phyloP scores from a whole-genome alignment of 192 early-diverging fungal genomes.

The Cladochytrium replicatum region DNA sequence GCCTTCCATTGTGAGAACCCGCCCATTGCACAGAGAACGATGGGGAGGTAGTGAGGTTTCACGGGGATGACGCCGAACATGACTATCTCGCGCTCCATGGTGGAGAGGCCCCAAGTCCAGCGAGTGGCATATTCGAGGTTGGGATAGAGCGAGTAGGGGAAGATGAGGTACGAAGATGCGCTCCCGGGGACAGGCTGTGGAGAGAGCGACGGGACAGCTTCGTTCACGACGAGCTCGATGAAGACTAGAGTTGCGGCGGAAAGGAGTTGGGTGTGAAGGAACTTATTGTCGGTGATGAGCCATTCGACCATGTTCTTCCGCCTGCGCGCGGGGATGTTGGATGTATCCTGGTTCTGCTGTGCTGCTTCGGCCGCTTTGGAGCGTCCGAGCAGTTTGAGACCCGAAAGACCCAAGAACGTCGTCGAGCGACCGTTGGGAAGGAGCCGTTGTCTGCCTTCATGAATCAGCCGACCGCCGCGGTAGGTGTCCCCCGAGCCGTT shows the following conservation, averaged over 20 bases:
- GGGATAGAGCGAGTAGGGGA: conserved; percentile 12
- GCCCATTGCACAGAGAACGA: conserved; percentile 6
- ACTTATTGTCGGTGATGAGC: conserved; percentile 6
- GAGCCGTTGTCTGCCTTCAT: conserved; percentile 5
- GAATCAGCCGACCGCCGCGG: conserved; percentile 8
- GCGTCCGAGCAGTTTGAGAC: no score
- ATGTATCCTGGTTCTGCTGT: no score
- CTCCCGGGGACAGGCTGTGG: neutral
- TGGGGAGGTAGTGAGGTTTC: conserved; percentile 8
- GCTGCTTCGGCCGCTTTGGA: no score
- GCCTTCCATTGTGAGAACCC: conserved; percentile 12
- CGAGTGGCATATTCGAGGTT: conserved; percentile 7
- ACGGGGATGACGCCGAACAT: conserved; percentile 16
- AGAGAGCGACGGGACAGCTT: conserved; percentile 7
- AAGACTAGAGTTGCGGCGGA: neutral
- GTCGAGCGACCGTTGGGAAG: no score
- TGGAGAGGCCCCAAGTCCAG: conserved; percentile 12
- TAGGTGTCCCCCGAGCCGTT: conserved; percentile 6
- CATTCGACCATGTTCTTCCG: neutral
- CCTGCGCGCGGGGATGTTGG: no score
- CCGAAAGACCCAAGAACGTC: no score
- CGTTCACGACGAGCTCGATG: conserved; percentile 6
- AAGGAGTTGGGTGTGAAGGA: conserved; percentile 10
- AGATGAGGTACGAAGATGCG: conserved; percentile 6
- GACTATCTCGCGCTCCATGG: conserved; percentile 11